These are phyloP conservation scores for Rubia balearica DNA, from an alignment of 305 asterid genomes.

Conservation along the genomic window DNA sequence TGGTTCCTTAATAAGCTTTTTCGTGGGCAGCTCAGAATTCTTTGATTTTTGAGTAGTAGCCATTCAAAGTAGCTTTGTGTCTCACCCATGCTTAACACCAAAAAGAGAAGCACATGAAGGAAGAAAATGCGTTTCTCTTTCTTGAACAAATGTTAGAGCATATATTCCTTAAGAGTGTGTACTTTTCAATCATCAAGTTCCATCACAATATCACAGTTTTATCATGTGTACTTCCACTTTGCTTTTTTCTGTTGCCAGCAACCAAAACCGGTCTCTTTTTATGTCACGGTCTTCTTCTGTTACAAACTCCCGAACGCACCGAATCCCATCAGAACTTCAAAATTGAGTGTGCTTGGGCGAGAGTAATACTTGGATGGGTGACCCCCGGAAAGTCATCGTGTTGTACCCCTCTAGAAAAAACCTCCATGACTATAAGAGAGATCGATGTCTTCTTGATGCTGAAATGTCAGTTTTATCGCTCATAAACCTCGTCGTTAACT, in stretches of 20 bases:
- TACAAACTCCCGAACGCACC: background rate
- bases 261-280: background rate
- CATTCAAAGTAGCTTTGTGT: slow-evolving; percentile 15
- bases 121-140: background rate
- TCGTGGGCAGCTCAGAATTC: background rate
- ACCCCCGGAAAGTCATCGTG: no score
- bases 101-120: background rate
- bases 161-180: slow-evolving; percentile 24
- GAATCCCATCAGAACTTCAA: no score
- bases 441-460: no score
- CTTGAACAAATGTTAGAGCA: background rate
- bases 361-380: no score
- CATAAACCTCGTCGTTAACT: background rate
- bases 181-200: slow-evolving; percentile 6
- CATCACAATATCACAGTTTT: background rate
- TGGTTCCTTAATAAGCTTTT: slow-evolving; percentile 4
- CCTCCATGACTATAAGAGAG: no score
- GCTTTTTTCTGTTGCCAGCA: background rate
- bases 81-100: slow-evolving; percentile 9
- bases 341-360: no score
- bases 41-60: background rate
- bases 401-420: no score
- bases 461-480: no score
- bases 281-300: background rate
- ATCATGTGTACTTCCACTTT: no score